Conservation (phyloP, 2,329 filamentous ascomycete species). For the Hypoxylon sp. region DNA sequence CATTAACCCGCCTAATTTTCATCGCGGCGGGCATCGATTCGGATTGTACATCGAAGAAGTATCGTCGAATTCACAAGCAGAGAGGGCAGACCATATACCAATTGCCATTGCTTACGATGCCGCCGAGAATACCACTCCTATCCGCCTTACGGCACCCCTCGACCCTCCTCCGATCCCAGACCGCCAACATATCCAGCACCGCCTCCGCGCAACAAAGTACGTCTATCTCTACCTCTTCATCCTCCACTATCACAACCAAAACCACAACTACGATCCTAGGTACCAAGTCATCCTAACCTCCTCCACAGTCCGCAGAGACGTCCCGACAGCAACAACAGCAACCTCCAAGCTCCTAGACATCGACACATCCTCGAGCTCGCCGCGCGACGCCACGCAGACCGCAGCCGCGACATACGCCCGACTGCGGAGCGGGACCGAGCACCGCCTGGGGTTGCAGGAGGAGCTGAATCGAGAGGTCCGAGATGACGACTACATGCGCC, state of each 20-base stretch:
- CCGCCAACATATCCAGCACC: conserved; percentile 42
- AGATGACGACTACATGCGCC: conserved; percentile 64
- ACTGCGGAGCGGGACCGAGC: conserved; percentile 5
- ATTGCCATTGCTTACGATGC: conserved; percentile 48
- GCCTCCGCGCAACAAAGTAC: conserved; percentile 37
- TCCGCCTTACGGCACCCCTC: conserved; percentile 40
- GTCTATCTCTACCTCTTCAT: conserved; percentile 10
- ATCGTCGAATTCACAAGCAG: not conserved
- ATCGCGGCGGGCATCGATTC: not conserved
- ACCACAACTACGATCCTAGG: not conserved
- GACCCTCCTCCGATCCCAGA: conserved; percentile 32
- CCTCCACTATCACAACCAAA: not conserved
- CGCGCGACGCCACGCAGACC: conserved; percentile 23
- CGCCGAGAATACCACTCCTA: conserved; percentile 50
- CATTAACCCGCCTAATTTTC: conserved; percentile 32
- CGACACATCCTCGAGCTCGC: conserved; percentile 18
- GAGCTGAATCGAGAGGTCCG: conserved; percentile 51
- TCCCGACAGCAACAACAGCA: conserved; percentile 14
- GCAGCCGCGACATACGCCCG: conserved; percentile 31
- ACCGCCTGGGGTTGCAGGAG: conserved; percentile 47
- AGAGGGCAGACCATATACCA: conserved; percentile 19
- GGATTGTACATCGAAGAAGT: not conserved
- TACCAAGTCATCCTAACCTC: no score
- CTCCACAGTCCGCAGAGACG: conserved; percentile 34
- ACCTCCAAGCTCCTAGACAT: conserved; percentile 40